A percentile compares a stretch with the other conserved stretches of the same genome.
Evolutionary conservation across 305 asterid species (phyloP).

Genomic region (Fraxinus platypoda): DNA sequence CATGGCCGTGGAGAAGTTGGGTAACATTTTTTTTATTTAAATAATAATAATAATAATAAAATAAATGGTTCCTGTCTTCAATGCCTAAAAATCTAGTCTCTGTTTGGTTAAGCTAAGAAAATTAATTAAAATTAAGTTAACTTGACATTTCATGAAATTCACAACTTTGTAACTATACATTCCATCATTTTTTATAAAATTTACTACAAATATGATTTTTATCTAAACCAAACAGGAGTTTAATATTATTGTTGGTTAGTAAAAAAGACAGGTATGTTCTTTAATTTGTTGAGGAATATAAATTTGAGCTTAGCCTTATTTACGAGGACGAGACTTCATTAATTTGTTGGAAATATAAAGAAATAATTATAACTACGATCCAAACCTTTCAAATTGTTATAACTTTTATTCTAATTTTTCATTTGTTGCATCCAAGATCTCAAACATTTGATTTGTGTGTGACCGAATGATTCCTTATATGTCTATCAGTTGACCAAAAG

Average conservation of each 20-base stretch:
- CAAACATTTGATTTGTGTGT: too few relatives aligned
- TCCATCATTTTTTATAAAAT: too few relatives aligned
- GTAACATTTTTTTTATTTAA: too few relatives aligned
- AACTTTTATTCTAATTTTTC: neutral
- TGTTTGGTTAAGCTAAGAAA: neutral
- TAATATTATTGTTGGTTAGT: neutral
- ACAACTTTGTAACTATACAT: too few relatives aligned
- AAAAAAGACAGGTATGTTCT: neutral
- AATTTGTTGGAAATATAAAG: neutral
- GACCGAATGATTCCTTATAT: neutral
- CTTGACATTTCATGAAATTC: too few relatives aligned
- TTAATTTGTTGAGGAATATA: neutral
- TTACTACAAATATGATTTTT: neutral
- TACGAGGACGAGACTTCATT: neutral
- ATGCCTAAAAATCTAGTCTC: neutral
- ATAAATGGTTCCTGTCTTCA: neutral
- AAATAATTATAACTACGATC: too few relatives aligned
- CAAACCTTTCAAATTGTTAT: too few relatives aligned
- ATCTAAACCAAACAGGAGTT: neutral
- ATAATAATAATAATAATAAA: too few relatives aligned
- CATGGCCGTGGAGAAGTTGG: neutral
- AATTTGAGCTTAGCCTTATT: neutral
- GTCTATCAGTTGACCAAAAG: neutral
- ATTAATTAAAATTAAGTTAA: too few relatives aligned
- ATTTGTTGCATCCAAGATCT: neutral